phyloP scores from a whole-genome alignment of 2,329 filamentous ascomycete species.

The Xylaria arbuscula region DNA sequence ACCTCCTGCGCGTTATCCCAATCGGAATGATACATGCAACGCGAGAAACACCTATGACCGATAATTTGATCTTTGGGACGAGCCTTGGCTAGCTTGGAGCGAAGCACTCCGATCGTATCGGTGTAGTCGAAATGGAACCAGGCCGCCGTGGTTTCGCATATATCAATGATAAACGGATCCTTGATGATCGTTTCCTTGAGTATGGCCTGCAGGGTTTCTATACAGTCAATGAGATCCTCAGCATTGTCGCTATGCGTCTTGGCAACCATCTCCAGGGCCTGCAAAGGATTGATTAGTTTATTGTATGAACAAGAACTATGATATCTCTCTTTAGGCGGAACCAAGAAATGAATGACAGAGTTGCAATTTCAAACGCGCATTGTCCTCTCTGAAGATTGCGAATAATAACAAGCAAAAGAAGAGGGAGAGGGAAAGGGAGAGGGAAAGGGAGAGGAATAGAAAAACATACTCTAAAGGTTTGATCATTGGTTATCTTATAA shows the following conservation, averaged over 20 bases:
- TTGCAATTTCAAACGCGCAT: too few species aligned
- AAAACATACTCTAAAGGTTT: constrained; percentile 65
- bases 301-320: background rate
- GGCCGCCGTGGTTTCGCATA: constrained; percentile 66
- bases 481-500: constrained; percentile 61
- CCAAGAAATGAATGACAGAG: background rate
- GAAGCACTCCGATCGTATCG: constrained; percentile 62
- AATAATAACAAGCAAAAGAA: background rate
- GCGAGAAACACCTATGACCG: constrained; percentile 60
- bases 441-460: background rate
- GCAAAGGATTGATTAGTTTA: constrained; percentile 8
- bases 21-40: constrained; percentile 66
- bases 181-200: constrained; percentile 60
- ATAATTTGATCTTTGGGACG: constrained; percentile 59
- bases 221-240: constrained; percentile 57
- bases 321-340: background rate
- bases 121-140: constrained; percentile 58
- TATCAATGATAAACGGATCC: constrained; percentile 64
- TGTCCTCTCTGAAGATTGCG: too few species aligned
- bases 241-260: constrained; percentile 65
- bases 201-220: constrained; percentile 58
- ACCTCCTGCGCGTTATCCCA: constrained; percentile 68
- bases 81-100: constrained; percentile 64
- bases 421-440: too few species aligned
- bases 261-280: constrained; percentile 56